Conservation (phyloP, 164 flowering plant species). For the Chimonanthus salicifolius region DNA sequence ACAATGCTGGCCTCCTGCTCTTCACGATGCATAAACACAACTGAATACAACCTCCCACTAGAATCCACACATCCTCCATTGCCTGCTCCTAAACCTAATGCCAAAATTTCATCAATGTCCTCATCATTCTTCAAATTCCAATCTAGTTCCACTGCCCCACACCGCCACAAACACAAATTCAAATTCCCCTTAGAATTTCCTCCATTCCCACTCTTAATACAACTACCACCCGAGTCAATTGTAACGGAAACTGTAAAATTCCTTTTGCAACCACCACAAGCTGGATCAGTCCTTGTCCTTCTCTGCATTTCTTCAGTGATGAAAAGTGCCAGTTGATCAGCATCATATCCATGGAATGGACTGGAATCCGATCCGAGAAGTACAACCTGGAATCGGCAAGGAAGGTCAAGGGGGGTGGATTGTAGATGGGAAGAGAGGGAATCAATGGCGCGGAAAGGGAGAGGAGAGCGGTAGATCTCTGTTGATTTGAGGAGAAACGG, state of each 20-base stretch:
- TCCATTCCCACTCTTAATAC: constrained; percentile 13
- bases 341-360: constrained; percentile 8
- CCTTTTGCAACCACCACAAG: constrained; percentile 51
- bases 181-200: not conserved
- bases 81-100: constrained; percentile 22
- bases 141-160: constrained; percentile 38
- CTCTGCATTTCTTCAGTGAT: constrained; percentile 34
- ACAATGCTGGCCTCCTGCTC: constrained; percentile 41
- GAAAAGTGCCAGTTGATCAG: constrained; percentile 29
- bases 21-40: constrained; percentile 56
- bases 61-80: constrained; percentile 13
- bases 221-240: constrained; percentile 32
- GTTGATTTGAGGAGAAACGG: constrained; percentile 76
- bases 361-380: constrained; percentile 42
- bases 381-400: constrained; percentile 61
- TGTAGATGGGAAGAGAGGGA: constrained; percentile 39
- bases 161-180: constrained; percentile 32
- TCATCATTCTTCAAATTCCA: constrained; percentile 32
- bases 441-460: constrained; percentile 74
- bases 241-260: constrained; percentile 53
- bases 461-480: constrained; percentile 81
- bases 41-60: constrained; percentile 51
- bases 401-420: constrained; percentile 42
- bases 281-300: constrained; percentile 18
- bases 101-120: constrained; percentile 46